Base-by-base conservation (phyloP, 2,329 filamentous ascomycete genomes). In the Dactylellina cionopaga region DNA sequence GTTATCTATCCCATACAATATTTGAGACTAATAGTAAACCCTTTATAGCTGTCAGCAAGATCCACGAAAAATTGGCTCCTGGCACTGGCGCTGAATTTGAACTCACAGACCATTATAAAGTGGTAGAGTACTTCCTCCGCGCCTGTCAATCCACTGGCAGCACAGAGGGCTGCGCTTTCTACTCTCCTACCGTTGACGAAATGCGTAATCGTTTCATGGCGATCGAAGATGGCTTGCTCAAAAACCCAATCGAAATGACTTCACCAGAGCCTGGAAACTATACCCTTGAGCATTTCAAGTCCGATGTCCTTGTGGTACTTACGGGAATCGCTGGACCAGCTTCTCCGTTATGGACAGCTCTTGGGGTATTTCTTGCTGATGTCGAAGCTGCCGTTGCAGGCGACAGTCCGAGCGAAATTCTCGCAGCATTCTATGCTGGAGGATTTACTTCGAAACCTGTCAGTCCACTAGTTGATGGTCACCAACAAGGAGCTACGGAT, bases 41-140 rank as follows among this genome's bases (percentile, higher is more conserved):
- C 55, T 51, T 19, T 22, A 35, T 35, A 71, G 56, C 56, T 24
- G 65, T 71, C 24, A 27, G 65, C 41, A 71, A 63, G 15, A 63
- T 70, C n/a, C 54, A 46, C 2, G 56, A 70, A 25, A 24, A 56
- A 19, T 70, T 62, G 15, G 17, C 65, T 2, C 65, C 65, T 5
- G 65, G 65, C 6, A 70, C 65, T 9, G 62, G 65, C 39, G 65
- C 62, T 25, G 65, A 70, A 19, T 70, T 62, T 33, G 65, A 70
- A 31, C 65, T 70, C 5, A 55, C 31, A 31, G 65, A 70, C 17
- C 65, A 70, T 24, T 17, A 2, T n/a, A 71, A 58, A 15, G 63
- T 63, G 65, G 24, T 71, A 7, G 49, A 63, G 22, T 63, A 71
- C 17, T 71, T 71, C 35, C 49, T 71, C 43, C 39, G 35, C 9